A percentile compares a stretch with the other conserved stretches of the same genome.
Evolutionary conservation across 106 monocot genomes (phyloP).

Genomic region (Dendrobium huoshanense): DNA sequence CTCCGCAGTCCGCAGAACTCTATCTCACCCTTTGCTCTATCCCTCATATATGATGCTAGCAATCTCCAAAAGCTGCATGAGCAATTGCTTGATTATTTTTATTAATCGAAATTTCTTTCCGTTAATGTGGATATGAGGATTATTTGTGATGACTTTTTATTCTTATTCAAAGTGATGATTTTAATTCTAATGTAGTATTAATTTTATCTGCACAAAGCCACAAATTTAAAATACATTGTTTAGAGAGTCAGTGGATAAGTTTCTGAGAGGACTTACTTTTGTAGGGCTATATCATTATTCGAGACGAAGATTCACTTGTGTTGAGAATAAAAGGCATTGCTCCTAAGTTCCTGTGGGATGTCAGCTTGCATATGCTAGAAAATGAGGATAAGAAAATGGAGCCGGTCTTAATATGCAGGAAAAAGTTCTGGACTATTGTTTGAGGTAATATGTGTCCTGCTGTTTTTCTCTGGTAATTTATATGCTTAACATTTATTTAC

Average conservation of each 20-base stretch:
- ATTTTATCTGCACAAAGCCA: neutral
- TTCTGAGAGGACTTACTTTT: slow-evolving; percentile 6
- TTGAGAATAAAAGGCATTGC: slow-evolving; percentile 58
- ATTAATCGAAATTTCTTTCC: neutral
- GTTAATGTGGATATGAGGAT: neutral
- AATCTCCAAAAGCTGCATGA: neutral
- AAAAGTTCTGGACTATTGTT: slow-evolving; percentile 91
- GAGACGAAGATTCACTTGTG: slow-evolving; percentile 51
- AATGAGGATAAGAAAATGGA: slow-evolving; percentile 60
- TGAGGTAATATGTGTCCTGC: slow-evolving; percentile 27
- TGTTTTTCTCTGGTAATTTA: neutral
- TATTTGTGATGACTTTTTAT: neutral
- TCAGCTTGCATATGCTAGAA: slow-evolving; percentile 44
- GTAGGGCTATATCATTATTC: slow-evolving; percentile 85
- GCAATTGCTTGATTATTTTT: neutral
- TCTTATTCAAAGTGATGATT: neutral
- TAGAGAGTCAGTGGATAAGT: neutral
- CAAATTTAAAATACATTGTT: neutral
- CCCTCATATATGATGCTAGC: neutral
- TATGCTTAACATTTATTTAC: neutral
- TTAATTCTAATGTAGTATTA: neutral
- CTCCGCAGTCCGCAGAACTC: too few species aligned
- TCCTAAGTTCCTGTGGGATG: slow-evolving; percentile 87
- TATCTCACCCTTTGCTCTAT: neutral
- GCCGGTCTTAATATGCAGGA: slow-evolving; percentile 64